Conservation (phyloP, 2,329 filamentous ascomycete species). For the Scopulariopsis brevicaulis region DNA sequence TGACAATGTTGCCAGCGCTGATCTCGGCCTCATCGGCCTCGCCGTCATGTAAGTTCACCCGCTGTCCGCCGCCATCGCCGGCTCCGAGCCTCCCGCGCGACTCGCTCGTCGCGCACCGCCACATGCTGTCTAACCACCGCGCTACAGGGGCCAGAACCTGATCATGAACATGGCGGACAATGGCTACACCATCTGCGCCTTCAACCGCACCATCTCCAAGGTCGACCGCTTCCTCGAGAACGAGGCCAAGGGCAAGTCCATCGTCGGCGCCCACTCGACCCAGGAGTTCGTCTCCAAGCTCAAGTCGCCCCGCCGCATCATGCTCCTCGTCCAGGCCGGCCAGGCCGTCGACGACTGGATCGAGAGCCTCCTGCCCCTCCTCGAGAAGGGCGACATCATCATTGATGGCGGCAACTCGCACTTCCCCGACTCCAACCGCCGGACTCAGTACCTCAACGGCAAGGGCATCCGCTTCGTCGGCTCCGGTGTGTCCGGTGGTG, state of each 20-base stretch:
- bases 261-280: conserved; percentile 85
- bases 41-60: conserved; percentile 63
- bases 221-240: conserved; percentile 89
- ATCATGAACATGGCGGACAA: conserved; percentile 85
- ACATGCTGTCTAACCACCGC: conserved; percentile 6
- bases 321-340: conserved; percentile 98
- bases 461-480: conserved; percentile 97
- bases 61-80: conserved; percentile 1
- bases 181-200: conserved; percentile 94
- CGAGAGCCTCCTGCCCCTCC: conserved; percentile 76
- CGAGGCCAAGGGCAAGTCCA: conserved; percentile 89
- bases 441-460: conserved; percentile 70
- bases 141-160: conserved; percentile 62
- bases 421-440: conserved; percentile 97
- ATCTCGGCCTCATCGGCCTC: conserved; percentile 87
- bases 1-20: conserved; percentile 56
- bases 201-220: conserved; percentile 98
- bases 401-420: conserved; percentile 99
- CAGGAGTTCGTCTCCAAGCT: conserved; percentile 95
- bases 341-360: conserved; percentile 99
- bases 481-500: conserved; percentile 94
- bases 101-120: neutral
- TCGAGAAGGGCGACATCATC: conserved; percentile 89
- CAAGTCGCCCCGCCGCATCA: conserved; percentile 92
- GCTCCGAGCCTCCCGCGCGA: neutral